These are phyloP conservation scores for Saccharomycopsis malanga DNA, from an alignment of 805 yeast species.

Conservation along the genomic window DNA sequence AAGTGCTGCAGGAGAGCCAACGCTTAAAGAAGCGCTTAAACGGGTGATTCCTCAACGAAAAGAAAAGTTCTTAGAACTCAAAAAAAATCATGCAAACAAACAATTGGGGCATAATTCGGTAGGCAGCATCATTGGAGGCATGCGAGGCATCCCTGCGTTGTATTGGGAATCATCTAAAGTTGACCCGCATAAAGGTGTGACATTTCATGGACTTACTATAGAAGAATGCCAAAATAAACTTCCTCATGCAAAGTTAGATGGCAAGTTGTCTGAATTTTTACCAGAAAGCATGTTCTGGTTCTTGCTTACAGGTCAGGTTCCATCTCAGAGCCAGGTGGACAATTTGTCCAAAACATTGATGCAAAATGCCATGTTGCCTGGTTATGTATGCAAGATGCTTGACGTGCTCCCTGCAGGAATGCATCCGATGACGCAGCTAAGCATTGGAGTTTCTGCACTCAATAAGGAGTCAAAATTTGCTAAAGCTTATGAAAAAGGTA, in stretches of 20 bases:
- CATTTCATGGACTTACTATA: constrained; percentile 72
- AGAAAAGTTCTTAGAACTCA: constrained; percentile 36
- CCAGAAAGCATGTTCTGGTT: constrained; percentile 79
- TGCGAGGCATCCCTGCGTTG: constrained; percentile 70
- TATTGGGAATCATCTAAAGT: constrained; percentile 78
- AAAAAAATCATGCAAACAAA: constrained; percentile 30
- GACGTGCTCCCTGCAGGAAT: constrained; percentile 58
- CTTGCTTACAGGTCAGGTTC: constrained; percentile 66
- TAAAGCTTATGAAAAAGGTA: constrained; percentile 62
- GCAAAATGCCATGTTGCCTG: constrained; percentile 57
- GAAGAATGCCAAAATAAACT: constrained; percentile 60
- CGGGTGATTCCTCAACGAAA: constrained; percentile 39
- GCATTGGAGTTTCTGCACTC: constrained; percentile 68
- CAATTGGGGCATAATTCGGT: constrained; percentile 41
- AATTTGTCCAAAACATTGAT: constrained; percentile 56
- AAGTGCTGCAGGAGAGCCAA: no score
- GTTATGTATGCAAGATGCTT: constrained; percentile 50
- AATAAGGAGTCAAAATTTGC: constrained; percentile 69
- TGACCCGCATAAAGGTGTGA: constrained; percentile 70
- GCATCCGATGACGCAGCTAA: constrained; percentile 81
- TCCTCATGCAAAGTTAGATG: constrained; percentile 45
- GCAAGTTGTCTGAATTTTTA: constrained; percentile 53
- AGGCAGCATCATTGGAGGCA: constrained; percentile 53
- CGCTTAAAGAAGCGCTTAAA: constrained; percentile 28
- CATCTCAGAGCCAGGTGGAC: constrained; percentile 51